Conservation (phyloP, 2,329 filamentous ascomycete species). For the Colletotrichum ledebouriae region DNA sequence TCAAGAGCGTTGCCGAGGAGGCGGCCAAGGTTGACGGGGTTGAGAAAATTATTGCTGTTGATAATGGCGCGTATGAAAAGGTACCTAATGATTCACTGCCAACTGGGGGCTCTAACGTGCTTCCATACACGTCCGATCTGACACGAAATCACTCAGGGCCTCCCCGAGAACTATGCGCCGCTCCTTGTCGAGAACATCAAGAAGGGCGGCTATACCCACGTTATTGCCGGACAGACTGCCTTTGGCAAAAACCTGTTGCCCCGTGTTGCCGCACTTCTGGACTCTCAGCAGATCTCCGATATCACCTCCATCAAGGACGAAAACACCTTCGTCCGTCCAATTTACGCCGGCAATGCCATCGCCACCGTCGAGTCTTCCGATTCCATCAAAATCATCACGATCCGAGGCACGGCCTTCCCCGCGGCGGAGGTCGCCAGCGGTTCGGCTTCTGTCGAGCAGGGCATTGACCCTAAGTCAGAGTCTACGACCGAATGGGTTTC, state of each 20-base stretch:
- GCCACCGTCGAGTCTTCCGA: conserved; percentile 94
- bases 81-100: conserved; percentile 56
- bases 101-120: neutral
- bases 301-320: conserved; percentile 88
- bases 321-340: conserved; percentile 94
- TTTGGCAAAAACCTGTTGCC: conserved; percentile 97
- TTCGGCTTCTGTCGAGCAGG: conserved; percentile 82
- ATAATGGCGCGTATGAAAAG: conserved; percentile 94
- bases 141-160: conserved; percentile 67
- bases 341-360: conserved; percentile 98
- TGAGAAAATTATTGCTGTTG: conserved; percentile 90
- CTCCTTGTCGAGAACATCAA: conserved; percentile 96
- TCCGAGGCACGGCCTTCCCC: conserved; percentile 93
- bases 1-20: conserved; percentile 82
- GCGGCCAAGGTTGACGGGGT: conserved; percentile 91
- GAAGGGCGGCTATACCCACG: conserved; percentile 92
- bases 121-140: neutral
- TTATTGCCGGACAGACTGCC: conserved; percentile 90
- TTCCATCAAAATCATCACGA: conserved; percentile 87
- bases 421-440: conserved; percentile 79
- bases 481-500: conserved; percentile 88
- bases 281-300: conserved; percentile 94
- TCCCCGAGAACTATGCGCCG: conserved; percentile 95
- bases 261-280: conserved; percentile 89
- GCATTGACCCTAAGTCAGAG: conserved; percentile 84